Conservation (phyloP, 345 rosid genomes). For the Eucalyptus curtisii region DNA sequence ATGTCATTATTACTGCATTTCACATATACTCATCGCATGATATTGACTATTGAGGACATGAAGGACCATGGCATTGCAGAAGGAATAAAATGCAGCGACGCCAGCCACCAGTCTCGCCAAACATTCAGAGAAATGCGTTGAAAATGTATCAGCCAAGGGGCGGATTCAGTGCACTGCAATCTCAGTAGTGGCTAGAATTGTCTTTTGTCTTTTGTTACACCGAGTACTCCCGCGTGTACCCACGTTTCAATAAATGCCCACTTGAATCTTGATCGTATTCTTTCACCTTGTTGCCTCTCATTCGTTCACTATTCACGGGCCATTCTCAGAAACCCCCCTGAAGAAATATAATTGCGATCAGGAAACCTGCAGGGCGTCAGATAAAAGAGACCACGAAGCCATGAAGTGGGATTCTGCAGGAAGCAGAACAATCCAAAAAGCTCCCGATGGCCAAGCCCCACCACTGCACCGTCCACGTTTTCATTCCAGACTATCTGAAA, state of each 20-base stretch:
- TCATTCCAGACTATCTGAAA: background rate
- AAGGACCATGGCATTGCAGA: background rate
- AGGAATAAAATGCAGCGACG: background rate
- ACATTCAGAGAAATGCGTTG: background rate
- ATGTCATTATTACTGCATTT: background rate
- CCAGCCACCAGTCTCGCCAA: background rate
- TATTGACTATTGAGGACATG: background rate
- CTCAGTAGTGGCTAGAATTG: background rate
- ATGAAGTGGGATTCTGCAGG: background rate
- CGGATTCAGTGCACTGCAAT: background rate
- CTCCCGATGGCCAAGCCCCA: background rate
- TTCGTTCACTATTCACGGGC: background rate
- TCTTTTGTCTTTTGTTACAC: background rate
- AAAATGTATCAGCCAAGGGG: background rate
- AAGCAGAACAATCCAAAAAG: background rate
- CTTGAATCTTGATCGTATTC: background rate
- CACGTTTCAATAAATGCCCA: background rate
- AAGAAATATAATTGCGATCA: background rate
- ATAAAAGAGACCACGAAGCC: background rate
- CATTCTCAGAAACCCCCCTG: background rate
- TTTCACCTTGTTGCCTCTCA: background rate
- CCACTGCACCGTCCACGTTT: background rate
- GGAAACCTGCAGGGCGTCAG: background rate
- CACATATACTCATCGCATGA: background rate
- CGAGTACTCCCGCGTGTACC: background rate